These are phyloP conservation scores for Amniculicola lignicola DNA, from an alignment of 495 filamentous ascomycete species.

Conservation along the genomic window DNA sequence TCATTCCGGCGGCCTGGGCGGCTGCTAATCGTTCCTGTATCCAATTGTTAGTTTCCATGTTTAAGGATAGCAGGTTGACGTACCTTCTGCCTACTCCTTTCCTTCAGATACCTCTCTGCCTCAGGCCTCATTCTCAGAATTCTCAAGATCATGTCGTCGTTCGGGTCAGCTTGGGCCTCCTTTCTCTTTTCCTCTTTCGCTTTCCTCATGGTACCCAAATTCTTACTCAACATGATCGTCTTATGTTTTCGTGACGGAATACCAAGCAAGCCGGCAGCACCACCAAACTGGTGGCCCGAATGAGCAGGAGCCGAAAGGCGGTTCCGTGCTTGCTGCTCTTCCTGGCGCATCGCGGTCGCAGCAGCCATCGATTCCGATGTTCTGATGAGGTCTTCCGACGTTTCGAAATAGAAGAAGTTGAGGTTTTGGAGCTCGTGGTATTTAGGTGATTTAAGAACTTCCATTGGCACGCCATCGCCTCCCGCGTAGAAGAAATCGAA, in stretches of 20 bases:
- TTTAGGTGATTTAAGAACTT: slow-evolving; percentile 93
- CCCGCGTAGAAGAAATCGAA: slow-evolving; percentile 93
- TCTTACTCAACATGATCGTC: slow-evolving; percentile 90
- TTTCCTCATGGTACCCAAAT: slow-evolving; percentile 92
- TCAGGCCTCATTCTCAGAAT: slow-evolving; percentile 96
- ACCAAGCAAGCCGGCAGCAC: slow-evolving; percentile 65
- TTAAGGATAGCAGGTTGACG: not conserved
- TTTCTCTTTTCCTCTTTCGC: slow-evolving; percentile 93
- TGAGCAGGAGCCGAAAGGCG: slow-evolving; percentile 70
- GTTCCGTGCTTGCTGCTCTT: slow-evolving; percentile 59
- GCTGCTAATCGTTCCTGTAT: slow-evolving; percentile 74
- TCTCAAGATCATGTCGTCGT: slow-evolving; percentile 95
- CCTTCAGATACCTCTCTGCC: slow-evolving; percentile 83
- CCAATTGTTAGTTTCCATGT: not conserved
- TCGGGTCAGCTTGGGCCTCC: slow-evolving; percentile 93
- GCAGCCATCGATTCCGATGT: slow-evolving; percentile 93
- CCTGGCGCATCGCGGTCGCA: slow-evolving; percentile 73
- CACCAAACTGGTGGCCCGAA: slow-evolving; percentile 52
- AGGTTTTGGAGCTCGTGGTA: slow-evolving; percentile 94
- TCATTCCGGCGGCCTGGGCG: slow-evolving; percentile 84
- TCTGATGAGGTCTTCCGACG: slow-evolving; percentile 85
- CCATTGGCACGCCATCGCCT: slow-evolving; percentile 86
- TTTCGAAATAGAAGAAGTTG: slow-evolving; percentile 98
- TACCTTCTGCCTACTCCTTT: slow-evolving; percentile 81
- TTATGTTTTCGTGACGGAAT: slow-evolving; percentile 74